Conservation (phyloP, 2,329 filamentous ascomycete genomes). For the Colletotrichum agaves region DNA sequence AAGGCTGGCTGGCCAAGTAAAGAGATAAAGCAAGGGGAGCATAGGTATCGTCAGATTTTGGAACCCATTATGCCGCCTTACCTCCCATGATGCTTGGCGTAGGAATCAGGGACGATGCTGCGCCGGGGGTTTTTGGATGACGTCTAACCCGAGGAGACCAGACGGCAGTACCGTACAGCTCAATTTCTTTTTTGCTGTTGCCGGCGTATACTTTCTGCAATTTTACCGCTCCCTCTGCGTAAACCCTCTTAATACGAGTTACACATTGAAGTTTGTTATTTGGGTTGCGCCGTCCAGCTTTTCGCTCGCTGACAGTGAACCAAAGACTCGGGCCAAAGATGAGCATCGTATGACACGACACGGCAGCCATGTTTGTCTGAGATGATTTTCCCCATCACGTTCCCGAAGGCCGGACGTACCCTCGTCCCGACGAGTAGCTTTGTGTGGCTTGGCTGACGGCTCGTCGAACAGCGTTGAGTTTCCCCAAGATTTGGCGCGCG, state of each 20-base stretch:
- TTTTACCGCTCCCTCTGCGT: background rate
- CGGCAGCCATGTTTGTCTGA: background rate
- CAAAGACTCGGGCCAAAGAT: conserved; percentile 2
- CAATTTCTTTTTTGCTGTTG: background rate
- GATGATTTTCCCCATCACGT: too few relatives aligned
- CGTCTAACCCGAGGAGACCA: background rate
- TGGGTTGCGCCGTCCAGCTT: background rate
- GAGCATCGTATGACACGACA: background rate
- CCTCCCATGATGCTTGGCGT: conserved; percentile 14
- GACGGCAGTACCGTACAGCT: background rate
- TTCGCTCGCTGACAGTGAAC: background rate
- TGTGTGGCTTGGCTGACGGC: conserved; percentile 32
- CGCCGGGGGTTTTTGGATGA: background rate
- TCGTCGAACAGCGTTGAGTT: conserved; percentile 27
- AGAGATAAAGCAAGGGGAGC: conserved; percentile 1
- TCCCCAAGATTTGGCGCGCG: conserved; percentile 6
- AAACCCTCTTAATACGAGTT: conserved; percentile 1
- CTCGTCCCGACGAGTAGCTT: background rate
- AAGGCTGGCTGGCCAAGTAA: conserved; percentile 15
- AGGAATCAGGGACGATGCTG: conserved; percentile 3
- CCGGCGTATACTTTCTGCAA: background rate
- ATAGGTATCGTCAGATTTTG: conserved; percentile 11
- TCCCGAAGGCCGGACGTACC: too few relatives aligned
- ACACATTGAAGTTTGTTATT: background rate
- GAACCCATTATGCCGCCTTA: conserved; percentile 10